Conservation (phyloP, 306 rosid genomes). For the Cucumis hystrix region DNA sequence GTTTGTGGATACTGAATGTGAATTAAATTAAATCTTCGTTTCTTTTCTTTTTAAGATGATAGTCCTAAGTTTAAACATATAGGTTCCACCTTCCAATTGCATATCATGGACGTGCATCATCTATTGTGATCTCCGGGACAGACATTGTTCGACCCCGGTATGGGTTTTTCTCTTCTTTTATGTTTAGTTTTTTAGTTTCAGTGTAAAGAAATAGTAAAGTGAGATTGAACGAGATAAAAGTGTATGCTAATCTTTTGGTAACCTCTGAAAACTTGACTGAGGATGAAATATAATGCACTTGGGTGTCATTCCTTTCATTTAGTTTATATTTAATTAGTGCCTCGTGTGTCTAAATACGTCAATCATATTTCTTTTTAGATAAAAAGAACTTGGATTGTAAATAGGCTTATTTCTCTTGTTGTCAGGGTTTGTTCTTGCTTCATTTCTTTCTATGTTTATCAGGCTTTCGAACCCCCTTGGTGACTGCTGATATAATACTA, state of each 20-base stretch:
- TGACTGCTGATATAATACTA: neutral
- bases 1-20: conserved; percentile 17
- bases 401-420: neutral
- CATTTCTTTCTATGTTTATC: neutral
- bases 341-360: neutral
- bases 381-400: neutral
- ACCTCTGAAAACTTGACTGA: neutral
- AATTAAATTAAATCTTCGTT: neutral
- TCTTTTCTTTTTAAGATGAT: neutral
- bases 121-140: conserved; percentile 84
- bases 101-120: conserved; percentile 92
- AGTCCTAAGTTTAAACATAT: neutral
- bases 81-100: conserved; percentile 95
- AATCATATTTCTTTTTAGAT: neutral
- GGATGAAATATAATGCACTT: neutral
- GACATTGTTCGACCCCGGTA: conserved; percentile 80
- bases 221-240: neutral
- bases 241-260: neutral
- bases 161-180: neutral
- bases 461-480: neutral
- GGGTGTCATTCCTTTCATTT: neutral
- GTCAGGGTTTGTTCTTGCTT: neutral
- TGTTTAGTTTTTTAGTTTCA: neutral
- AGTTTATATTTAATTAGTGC: neutral
- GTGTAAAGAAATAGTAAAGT: neutral